Conservation (phyloP, 805 yeast genomes). For the Yamadazyma sp. region DNA sequence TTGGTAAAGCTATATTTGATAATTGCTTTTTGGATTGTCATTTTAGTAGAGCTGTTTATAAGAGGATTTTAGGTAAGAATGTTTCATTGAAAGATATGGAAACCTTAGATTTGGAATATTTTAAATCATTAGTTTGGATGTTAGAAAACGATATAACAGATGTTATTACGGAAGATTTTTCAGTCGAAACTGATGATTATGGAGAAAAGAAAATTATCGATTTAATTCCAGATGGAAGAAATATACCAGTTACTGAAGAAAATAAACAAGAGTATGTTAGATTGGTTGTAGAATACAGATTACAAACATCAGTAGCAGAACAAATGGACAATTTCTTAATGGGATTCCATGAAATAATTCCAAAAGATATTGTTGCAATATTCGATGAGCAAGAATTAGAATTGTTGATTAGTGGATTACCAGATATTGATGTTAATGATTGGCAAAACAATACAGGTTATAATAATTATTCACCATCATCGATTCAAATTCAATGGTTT, state of each 20-base stretch:
- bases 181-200: conserved; percentile 89
- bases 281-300: conserved; percentile 79
- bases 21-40: conserved; percentile 87
- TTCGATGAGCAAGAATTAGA: conserved; percentile 97
- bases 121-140: conserved; percentile 93
- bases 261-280: conserved; percentile 89
- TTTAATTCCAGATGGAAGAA: conserved; percentile 74
- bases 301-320: conserved; percentile 77
- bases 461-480: conserved; percentile 75
- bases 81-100: conserved; percentile 94
- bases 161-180: conserved; percentile 89
- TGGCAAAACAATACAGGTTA: conserved; percentile 88
- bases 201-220: conserved; percentile 87
- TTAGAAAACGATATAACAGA: conserved; percentile 95
- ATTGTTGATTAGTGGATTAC: conserved; percentile 86
- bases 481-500: conserved; percentile 91
- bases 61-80: conserved; percentile 71
- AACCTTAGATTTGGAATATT: conserved; percentile 85
- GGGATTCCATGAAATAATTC: conserved; percentile 90
- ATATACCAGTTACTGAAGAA: conserved; percentile 83
- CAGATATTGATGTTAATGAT: conserved; percentile 93
- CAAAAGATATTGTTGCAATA: conserved; percentile 75
- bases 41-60: conserved; percentile 92
- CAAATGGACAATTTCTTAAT: conserved; percentile 81
- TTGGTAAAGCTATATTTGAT: conserved; percentile 92